Evolutionary conservation across 2,329 filamentous ascomycete species (phyloP).

Genomic region (Coniochaeta pulveracea): DNA sequence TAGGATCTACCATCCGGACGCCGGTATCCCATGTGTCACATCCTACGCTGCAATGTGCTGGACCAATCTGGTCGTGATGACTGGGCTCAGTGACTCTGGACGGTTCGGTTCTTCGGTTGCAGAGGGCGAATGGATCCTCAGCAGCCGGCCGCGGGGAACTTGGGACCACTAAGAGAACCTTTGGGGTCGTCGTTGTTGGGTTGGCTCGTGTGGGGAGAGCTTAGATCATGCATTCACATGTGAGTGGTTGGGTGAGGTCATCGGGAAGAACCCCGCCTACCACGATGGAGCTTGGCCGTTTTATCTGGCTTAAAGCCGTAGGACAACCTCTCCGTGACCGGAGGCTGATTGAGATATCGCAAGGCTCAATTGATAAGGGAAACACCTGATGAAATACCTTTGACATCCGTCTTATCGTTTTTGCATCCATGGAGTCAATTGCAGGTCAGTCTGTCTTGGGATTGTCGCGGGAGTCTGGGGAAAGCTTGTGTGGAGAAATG

Average conservation of each 20-base stretch:
- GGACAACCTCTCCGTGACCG: not conserved
- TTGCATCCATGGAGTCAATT: not conserved
- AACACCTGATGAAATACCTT: too few species aligned
- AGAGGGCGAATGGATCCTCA: not conserved
- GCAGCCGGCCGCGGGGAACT: conserved; percentile 3
- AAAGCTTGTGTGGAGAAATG: too few species aligned
- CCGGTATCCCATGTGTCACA: not conserved
- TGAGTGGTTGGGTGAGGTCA: conserved; percentile 9
- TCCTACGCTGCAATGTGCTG: not conserved
- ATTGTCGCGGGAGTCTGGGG: not conserved
- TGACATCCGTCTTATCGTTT: not conserved
- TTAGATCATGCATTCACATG: not conserved
- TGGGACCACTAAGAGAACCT: too few species aligned
- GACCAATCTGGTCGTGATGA: conserved; percentile 1
- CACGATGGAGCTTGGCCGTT: not conserved
- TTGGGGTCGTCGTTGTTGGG: not conserved
- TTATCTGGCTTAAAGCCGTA: not conserved
- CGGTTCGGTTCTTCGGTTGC: not conserved
- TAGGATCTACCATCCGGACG: not conserved
- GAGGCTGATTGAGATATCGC: conserved; percentile 3
- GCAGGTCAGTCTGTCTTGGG: not conserved
- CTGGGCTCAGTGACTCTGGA: not conserved
- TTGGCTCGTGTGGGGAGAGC: conserved; percentile 4
- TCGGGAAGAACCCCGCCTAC: conserved; percentile 7
- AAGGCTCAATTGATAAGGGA: not conserved